These are phyloP conservation scores for Boletus tylopilopsis DNA, from an alignment of 768 basidiomycete species.

Conservation along the genomic window DNA sequence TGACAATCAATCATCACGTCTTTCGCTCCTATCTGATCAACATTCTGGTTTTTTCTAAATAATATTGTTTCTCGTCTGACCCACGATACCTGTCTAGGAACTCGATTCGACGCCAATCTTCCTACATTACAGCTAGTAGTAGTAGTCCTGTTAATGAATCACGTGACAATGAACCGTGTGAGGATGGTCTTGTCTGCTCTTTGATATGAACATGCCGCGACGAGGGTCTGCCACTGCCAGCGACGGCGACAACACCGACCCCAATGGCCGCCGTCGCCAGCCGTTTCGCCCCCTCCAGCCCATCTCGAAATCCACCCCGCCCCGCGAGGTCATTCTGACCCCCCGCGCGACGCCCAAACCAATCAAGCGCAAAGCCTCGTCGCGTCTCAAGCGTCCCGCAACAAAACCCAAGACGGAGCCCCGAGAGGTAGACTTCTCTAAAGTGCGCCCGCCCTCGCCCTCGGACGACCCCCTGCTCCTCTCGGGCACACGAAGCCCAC, in stretches of 20 bases:
- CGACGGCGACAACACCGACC: background rate
- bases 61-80: constrained; percentile 3
- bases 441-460: constrained; percentile 67
- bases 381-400: constrained; percentile 20
- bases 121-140: no score
- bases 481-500: constrained; percentile 29
- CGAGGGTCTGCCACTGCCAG: constrained; percentile 10
- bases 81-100: constrained; percentile 11
- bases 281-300: constrained; percentile 26
- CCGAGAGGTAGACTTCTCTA: constrained; percentile 56
- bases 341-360: constrained; percentile 34
- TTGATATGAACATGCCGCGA: constrained; percentile 18
- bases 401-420: constrained; percentile 56
- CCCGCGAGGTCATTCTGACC: constrained; percentile 52
- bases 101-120: no score
- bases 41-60: background rate
- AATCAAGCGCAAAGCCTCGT: constrained; percentile 33
- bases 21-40: constrained; percentile 99
- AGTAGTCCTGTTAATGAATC: no score
- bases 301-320: constrained; percentile 62
- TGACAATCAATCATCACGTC: constrained; percentile 87
- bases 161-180: constrained; percentile 11
- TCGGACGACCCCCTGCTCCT: constrained; percentile 73
- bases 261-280: constrained; percentile 9
- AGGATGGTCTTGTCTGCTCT: background rate